Evolutionary conservation across 2,329 filamentous ascomycete genomes (phyloP).

Genomic region (Colletotrichum sp.): DNA sequence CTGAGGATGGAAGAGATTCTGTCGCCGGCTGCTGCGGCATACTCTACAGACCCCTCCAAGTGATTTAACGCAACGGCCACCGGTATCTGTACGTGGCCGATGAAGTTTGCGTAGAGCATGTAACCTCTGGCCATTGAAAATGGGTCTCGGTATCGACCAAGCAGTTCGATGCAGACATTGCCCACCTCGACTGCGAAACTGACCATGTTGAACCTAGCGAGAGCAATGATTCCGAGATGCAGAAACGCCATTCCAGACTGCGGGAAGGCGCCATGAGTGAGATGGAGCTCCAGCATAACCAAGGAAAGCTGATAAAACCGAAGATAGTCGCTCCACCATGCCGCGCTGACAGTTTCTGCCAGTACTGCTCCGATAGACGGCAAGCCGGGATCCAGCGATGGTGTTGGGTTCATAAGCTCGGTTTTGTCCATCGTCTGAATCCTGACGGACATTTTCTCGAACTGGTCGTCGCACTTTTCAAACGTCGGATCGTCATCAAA

Average conservation of each 20-base stretch:
- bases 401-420: slow-evolving; percentile 47
- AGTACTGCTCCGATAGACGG: slow-evolving; percentile 72
- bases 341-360: slow-evolving; percentile 71
- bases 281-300: slow-evolving; percentile 69
- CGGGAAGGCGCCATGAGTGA: slow-evolving; percentile 68
- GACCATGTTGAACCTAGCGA: slow-evolving; percentile 74
- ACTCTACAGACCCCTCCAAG: slow-evolving; percentile 70
- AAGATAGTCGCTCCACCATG: slow-evolving; percentile 75
- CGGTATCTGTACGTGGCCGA: slow-evolving; percentile 73
- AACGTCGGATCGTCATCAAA: slow-evolving; percentile 71
- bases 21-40: slow-evolving; percentile 70
- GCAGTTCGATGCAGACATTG: slow-evolving; percentile 64
- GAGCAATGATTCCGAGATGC: slow-evolving; percentile 69
- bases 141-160: slow-evolving; percentile 66
- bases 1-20: slow-evolving; percentile 74
- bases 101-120: slow-evolving; percentile 71
- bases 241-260: slow-evolving; percentile 74
- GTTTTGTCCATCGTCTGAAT: slow-evolving; percentile 62
- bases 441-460: slow-evolving; percentile 64
- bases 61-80: slow-evolving; percentile 61
- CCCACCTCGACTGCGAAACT: slow-evolving; percentile 71
- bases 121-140: slow-evolving; percentile 72
- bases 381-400: slow-evolving; percentile 56
- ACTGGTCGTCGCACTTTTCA: slow-evolving; percentile 79
- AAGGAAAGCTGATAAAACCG: slow-evolving; percentile 76